phyloP scores from a whole-genome alignment of 768 basidiomycete genomes.

The Rhizopogon vulgaris region DNA sequence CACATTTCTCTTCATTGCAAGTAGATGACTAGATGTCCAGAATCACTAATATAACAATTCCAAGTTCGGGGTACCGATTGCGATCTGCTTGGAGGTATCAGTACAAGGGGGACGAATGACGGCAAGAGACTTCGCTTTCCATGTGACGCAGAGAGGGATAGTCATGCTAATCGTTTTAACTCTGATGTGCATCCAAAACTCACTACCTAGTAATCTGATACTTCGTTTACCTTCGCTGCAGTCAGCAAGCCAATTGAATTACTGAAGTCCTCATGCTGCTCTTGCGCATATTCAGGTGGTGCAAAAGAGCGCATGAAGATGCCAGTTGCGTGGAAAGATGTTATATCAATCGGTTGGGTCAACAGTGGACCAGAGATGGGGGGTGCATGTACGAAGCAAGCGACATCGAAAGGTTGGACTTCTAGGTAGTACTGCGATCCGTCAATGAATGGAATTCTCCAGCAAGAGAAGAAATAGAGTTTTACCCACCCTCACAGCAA shows the following conservation, averaged over 20 bases:
- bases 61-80: too few relatives aligned
- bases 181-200: not conserved
- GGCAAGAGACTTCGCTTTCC: constrained; percentile 46
- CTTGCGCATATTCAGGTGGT: constrained; percentile 46
- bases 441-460: not conserved
- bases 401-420: constrained; percentile 35
- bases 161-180: not conserved
- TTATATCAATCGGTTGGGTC: constrained; percentile 34
- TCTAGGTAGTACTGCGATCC: constrained; percentile 37
- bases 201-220: not conserved
- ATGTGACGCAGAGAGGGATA: constrained; percentile 23
- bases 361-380: constrained; percentile 27
- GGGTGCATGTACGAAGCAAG: constrained; percentile 32
- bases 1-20: constrained; percentile 58
- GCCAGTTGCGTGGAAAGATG: constrained; percentile 33
- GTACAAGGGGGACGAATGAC: constrained; percentile 33
- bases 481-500: constrained; percentile 40
- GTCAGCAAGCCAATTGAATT: constrained; percentile 43
- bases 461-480: not conserved
- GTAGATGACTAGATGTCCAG: constrained; percentile 47
- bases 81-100: constrained; percentile 53
- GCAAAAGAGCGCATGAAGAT: constrained; percentile 37
- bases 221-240: constrained; percentile 10
- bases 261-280: constrained; percentile 42
- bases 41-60: constrained; percentile 34